Conservation (phyloP, 2,329 filamentous ascomycete genomes). For the Beauveria sp. region DNA sequence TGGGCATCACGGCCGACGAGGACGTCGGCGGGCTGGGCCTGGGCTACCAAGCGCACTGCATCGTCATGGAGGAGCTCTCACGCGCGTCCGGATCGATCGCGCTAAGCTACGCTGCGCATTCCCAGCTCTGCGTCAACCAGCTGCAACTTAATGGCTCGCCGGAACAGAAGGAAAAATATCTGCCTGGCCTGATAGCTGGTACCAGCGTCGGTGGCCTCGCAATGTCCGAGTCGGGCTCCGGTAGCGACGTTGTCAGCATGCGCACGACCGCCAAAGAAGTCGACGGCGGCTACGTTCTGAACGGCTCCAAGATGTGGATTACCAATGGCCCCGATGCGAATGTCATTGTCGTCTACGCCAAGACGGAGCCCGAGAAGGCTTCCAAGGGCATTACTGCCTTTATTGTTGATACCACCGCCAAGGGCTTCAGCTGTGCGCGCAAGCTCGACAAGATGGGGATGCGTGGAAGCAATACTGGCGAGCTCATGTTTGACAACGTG, state of each 20-base stretch:
- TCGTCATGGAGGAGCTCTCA: constrained; percentile 92
- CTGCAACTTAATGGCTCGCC: constrained; percentile 77
- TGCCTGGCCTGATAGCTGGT: constrained; percentile 75
- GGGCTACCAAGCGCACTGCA: constrained; percentile 94
- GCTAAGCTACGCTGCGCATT: constrained; percentile 91
- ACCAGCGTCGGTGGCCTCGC: constrained; percentile 79
- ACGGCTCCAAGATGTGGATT: constrained; percentile 98
- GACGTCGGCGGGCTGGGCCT: constrained; percentile 82
- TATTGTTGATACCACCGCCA: constrained; percentile 63
- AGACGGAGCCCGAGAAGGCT: constrained; percentile 71
- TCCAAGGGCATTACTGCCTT: constrained; percentile 95
- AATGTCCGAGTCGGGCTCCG: constrained; percentile 89
- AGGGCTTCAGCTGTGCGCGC: constrained; percentile 77
- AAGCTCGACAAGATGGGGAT: constrained; percentile 98
- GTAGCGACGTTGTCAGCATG: constrained; percentile 94
- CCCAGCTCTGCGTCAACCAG: constrained; percentile 94
- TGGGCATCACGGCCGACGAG: constrained; percentile 91
- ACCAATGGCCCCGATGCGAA: constrained; percentile 97
- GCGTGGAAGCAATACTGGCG: constrained; percentile 93
- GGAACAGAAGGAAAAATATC: constrained; percentile 71
- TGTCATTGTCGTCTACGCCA: constrained; percentile 90
- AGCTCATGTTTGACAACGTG: constrained; percentile 82
- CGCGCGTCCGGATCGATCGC: constrained; percentile 78
- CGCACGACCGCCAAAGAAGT: constrained; percentile 73
- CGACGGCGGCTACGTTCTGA: constrained; percentile 77